Evolutionary conservation across 1,284 basidiomycete species (phyloP).

Genomic region (Pseudozyma tsukubaensis): DNA sequence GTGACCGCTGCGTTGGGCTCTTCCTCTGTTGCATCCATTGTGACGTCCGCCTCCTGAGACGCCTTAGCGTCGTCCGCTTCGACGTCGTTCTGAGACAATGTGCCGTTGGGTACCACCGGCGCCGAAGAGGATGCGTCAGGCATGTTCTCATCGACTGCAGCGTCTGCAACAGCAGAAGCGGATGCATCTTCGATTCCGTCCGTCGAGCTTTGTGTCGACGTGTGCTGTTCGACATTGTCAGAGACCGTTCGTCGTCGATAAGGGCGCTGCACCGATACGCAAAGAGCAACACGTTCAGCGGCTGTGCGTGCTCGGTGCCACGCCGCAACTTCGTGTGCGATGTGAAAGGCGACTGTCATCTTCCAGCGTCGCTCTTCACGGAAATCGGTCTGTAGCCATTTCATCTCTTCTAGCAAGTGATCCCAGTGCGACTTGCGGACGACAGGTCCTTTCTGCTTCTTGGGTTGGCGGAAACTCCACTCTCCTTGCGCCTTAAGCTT

Average conservation of each 20-base stretch:
- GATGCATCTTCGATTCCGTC: conserved; percentile 2
- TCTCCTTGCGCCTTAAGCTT: conserved; percentile 80
- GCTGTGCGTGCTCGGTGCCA: conserved; percentile 82
- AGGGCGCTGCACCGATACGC: conserved; percentile 69
- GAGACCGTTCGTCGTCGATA: conserved; percentile 29
- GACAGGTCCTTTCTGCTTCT: conserved; percentile 87
- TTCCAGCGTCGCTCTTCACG: conserved; percentile 96
- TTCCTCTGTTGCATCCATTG: conserved; percentile 48
- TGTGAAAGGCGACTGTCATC: conserved; percentile 81
- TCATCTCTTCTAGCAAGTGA: conserved; percentile 95
- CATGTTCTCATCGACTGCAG: conserved; percentile 27
- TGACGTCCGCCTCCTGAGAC: conserved; percentile 17
- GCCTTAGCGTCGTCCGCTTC: not conserved
- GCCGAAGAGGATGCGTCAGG: conserved; percentile 4
- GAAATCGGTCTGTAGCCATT: conserved; percentile 96
- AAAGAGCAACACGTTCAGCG: conserved; percentile 77
- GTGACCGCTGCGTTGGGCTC: conserved; percentile 59
- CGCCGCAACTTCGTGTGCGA: conserved; percentile 85
- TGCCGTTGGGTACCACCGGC: not conserved
- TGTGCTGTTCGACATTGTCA: conserved; percentile 35
- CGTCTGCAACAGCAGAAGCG: conserved; percentile 2
- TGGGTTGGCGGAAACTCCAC: conserved; percentile 95
- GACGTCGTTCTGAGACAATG: not conserved
- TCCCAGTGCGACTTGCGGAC: conserved; percentile 92
- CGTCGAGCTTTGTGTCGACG: conserved; percentile 8